Evolutionary conservation across 2,329 filamentous ascomycete species (phyloP).

Genomic region (Phaeophleospora eucalypticola): DNA sequence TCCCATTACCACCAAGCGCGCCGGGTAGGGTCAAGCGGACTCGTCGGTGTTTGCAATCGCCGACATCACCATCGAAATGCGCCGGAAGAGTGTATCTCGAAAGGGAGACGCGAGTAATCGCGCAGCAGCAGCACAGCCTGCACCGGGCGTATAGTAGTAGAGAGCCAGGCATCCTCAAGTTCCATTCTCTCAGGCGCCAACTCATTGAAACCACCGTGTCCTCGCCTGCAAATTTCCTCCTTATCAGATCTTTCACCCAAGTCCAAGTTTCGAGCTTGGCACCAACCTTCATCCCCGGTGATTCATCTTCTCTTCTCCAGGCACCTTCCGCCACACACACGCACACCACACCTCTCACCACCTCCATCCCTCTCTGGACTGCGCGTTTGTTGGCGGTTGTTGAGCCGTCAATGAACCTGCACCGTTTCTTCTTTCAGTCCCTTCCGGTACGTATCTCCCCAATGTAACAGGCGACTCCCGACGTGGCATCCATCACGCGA

Average conservation of each 20-base stretch:
- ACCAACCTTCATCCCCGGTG: constrained; percentile 1
- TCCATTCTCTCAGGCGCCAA: no score
- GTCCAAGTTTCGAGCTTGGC: not conserved
- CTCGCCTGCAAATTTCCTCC: not conserved
- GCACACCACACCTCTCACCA: constrained; percentile 6
- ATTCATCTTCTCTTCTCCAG: constrained; percentile 8
- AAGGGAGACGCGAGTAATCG: no score
- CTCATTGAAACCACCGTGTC: no score
- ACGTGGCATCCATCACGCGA: constrained; percentile 11
- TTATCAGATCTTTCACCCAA: not conserved
- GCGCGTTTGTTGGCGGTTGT: constrained; percentile 90
- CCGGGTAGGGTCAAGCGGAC: not conserved
- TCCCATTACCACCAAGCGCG: not conserved
- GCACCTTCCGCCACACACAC: constrained; percentile 7
- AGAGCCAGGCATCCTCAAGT: no score
- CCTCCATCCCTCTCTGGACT: constrained; percentile 26
- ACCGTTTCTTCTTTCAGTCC: constrained; percentile 39
- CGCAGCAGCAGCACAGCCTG: no score
- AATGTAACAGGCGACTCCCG: constrained; percentile 6
- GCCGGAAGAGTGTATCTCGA: not conserved
- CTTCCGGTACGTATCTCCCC: constrained; percentile 12
- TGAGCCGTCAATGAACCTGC: constrained; percentile 99
- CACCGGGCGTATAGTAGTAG: not conserved
- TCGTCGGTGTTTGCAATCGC: not conserved
- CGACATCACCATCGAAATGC: not conserved